These are phyloP conservation scores for Vigna trinervia DNA, from an alignment of 306 rosid genomes.

Conservation along the genomic window DNA sequence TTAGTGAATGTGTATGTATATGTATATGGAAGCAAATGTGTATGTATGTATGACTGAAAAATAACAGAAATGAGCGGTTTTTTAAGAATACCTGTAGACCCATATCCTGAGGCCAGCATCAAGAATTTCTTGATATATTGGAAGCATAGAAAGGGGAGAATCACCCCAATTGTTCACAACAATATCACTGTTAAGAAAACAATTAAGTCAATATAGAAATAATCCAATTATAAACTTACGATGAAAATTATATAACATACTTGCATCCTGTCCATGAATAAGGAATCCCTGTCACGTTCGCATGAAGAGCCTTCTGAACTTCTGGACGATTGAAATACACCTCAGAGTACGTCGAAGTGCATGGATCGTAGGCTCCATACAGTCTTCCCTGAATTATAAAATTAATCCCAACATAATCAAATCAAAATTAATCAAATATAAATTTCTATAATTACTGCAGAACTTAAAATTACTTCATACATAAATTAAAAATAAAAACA, in stretches of 20 bases:
- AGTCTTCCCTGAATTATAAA: constrained; percentile 73
- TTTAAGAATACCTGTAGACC: constrained; percentile 62
- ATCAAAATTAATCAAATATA: no score
- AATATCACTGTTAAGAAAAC: constrained; percentile 56
- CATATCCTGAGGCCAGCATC: constrained; percentile 75
- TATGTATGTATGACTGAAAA: no score
- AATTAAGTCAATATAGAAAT: no score
- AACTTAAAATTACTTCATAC: no score
- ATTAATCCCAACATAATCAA: background rate
- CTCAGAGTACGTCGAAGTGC: constrained; percentile 42
- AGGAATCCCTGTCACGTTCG: background rate
- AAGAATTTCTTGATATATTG: constrained; percentile 73
- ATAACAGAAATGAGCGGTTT: background rate
- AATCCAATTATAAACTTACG: no score
- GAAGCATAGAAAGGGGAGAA: constrained; percentile 89
- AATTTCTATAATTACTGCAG: no score
- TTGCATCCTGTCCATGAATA: background rate
- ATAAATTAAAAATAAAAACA: no score
- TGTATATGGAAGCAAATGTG: no score
- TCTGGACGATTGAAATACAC: constrained; percentile 1
- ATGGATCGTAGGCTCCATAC: constrained; percentile 85
- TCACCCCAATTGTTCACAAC: constrained; percentile 75
- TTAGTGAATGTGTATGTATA: no score
- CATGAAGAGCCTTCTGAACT: constrained; percentile 1
- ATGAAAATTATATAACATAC: background rate